Evolutionary conservation across 2,329 filamentous ascomycete species (phyloP).

Genomic region (Raffaelea ambrosiae): DNA sequence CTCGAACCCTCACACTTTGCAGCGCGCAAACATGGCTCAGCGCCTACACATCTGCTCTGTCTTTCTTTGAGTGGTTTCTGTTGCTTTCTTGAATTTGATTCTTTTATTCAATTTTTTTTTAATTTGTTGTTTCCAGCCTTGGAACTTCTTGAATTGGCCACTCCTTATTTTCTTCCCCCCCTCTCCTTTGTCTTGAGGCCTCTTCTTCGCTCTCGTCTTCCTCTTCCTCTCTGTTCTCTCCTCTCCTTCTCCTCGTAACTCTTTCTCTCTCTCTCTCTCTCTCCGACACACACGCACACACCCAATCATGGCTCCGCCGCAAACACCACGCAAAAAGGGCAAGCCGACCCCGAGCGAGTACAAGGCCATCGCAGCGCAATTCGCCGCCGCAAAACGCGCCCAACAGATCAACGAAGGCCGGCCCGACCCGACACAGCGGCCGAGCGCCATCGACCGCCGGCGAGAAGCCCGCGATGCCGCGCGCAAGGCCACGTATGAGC

Average conservation of each 20-base stretch:
- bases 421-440: slow-evolving; percentile 12
- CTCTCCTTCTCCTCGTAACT: slow-evolving; percentile 2
- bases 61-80: too few relatives aligned
- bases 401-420: slow-evolving; percentile 31
- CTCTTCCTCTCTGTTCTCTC: not conserved
- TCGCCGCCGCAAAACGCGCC: slow-evolving; percentile 42
- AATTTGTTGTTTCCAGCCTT: too few relatives aligned
- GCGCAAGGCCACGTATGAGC: slow-evolving; percentile 41
- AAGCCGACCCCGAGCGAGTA: slow-evolving; percentile 29
- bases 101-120: too few relatives aligned
- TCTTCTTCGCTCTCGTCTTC: too few relatives aligned
- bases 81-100: too few relatives aligned
- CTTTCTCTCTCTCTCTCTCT: slow-evolving; percentile 2
- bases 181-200: too few relatives aligned
- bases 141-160: not conserved
- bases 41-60: too few relatives aligned
- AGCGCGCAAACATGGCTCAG: too few relatives aligned
- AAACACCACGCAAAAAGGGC: slow-evolving; percentile 16
- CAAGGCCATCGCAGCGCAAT: slow-evolving; percentile 44
- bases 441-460: slow-evolving; percentile 32
- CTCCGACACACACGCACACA: not conserved
- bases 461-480: slow-evolving; percentile 38
- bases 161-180: not conserved
- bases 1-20: too few relatives aligned
- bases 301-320: slow-evolving; percentile 13